phyloP scores from a whole-genome alignment of 2,329 filamentous ascomycete genomes.

The Diaporthe velutina region DNA sequence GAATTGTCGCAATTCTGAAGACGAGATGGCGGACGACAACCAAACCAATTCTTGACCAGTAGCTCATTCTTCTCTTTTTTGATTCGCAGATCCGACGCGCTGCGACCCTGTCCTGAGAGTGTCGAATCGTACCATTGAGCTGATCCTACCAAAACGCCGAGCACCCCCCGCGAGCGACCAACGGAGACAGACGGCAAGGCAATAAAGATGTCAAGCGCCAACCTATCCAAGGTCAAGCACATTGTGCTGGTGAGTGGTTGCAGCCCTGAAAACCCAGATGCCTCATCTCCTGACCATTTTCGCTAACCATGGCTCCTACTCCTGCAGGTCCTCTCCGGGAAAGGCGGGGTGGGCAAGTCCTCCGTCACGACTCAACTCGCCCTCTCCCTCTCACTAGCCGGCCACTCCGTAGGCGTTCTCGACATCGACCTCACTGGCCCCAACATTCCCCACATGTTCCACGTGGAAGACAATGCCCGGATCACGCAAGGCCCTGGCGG shows the following conservation, averaged over 20 bases:
- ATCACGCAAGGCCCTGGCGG: slow-evolving; percentile 92
- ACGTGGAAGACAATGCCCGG: slow-evolving; percentile 83
- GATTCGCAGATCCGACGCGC: neutral
- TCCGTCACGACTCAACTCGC: slow-evolving; percentile 97
- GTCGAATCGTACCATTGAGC: neutral
- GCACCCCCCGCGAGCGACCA: neutral
- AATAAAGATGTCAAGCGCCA: slow-evolving; percentile 63
- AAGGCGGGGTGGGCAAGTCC: slow-evolving; percentile 98
- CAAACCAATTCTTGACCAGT: neutral
- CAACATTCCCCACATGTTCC: slow-evolving; percentile 95
- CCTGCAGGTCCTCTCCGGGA: slow-evolving; percentile 84
- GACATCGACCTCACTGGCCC: slow-evolving; percentile 97
- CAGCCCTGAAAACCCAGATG: neutral
- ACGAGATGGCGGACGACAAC: slow-evolving; percentile 32
- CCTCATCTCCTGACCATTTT: neutral
- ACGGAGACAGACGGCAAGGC: neutral
- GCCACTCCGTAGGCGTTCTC: slow-evolving; percentile 92
- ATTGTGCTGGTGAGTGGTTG: slow-evolving; percentile 72
- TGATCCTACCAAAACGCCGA: neutral
- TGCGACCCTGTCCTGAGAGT: neutral
- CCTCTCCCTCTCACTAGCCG: slow-evolving; percentile 85
- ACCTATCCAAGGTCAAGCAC: slow-evolving; percentile 77
- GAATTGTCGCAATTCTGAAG: neutral
- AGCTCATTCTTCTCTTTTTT: no score
- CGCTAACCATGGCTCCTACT: slow-evolving; percentile 32